Evolutionary conservation across 2,329 filamentous ascomycete genomes (phyloP), one percentile per base, ranked within the genome.

Genomic region (Bertia moriformis): DNA sequence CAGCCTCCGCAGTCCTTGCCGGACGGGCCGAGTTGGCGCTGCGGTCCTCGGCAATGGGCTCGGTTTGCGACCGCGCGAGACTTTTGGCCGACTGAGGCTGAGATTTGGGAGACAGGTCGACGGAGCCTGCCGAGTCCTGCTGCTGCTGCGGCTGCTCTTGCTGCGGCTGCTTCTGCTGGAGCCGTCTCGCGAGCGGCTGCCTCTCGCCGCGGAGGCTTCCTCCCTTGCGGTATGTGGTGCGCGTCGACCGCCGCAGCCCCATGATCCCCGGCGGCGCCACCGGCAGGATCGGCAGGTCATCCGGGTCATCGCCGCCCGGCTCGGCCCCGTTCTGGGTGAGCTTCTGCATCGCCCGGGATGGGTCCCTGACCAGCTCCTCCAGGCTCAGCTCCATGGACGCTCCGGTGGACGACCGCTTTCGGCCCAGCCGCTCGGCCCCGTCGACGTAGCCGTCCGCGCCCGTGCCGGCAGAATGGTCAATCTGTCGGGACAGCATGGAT

Each of bases 401-500:
- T 14, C 15, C 7, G 7, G 10, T 57, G 29, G 58, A 62, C 50
- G 78, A 83, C 44, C 71, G 67, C 50, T 79, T 74, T 48, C 73
- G 62, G 49, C 80, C 75, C 44, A 83, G 54, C 39, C 74, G 63
- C 41, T 83, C 78, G 5, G 78, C 78, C 14, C 78, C 79, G 60
- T 83, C 79, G 48, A 71, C 67, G 52, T 83, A 83, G 1, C 61
- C 57, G 17, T 63, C n/a, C n/a, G n/a, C n/a, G n/a, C n/a, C n/a
- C n/a, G n/a, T n/a, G n/a, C n/a, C n/a, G n/a, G n/a, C 62, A 4
- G 73, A 70, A 46, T 67, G 74, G 48, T 84, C 74, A 42, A 85
- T 79, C 51, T 83, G 78, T 43, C 71, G 66, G 4, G 79, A 84
- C 10, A 85, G 59, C 78, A 83, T 83, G 2, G 80, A 84, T 57